Percentiles rank a stretch among this genome's conserved stretches.
Conservation (phyloP, 2,329 filamentous ascomycete genomes). For the Scedosporium dehoogii region DNA sequence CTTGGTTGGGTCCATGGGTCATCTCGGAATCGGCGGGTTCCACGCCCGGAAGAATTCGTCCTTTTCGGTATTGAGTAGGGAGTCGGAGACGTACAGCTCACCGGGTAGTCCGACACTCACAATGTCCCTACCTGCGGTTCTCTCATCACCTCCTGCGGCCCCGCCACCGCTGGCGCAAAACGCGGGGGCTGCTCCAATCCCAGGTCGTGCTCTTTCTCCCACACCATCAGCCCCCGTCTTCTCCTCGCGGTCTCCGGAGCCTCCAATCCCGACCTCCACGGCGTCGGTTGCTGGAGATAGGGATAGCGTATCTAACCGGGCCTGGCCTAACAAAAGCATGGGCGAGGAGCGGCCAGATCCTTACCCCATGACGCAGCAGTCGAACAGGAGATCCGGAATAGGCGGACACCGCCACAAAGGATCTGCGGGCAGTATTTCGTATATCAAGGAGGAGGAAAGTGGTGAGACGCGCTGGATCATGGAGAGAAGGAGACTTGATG, state of each 20-base stretch:
- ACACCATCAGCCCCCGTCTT: neutral
- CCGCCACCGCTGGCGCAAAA: neutral
- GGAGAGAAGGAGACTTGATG: slow-evolving; percentile 55
- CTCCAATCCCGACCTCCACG: neutral
- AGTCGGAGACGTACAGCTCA: slow-evolving; percentile 34
- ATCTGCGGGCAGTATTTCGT: slow-evolving; percentile 61
- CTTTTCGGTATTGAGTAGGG: slow-evolving; percentile 37
- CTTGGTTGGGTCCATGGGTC: slow-evolving; percentile 12
- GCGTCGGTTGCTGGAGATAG: neutral
- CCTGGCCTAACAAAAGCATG: slow-evolving; percentile 14
- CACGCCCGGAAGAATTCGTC: slow-evolving; percentile 39
- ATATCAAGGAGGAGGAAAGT: slow-evolving; percentile 52
- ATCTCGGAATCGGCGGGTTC: slow-evolving; percentile 8
- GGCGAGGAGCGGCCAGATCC: slow-evolving; percentile 10
- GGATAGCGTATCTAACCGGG: slow-evolving; percentile 23
- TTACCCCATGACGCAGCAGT: neutral
- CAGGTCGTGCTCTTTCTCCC: neutral
- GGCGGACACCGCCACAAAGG: slow-evolving; percentile 40
- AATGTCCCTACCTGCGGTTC: slow-evolving; percentile 24
- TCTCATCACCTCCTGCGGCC: slow-evolving; percentile 13
- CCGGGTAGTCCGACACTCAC: slow-evolving; percentile 42
- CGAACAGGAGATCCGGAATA: slow-evolving; percentile 4
- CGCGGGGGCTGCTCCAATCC: neutral
- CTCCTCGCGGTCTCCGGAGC: neutral
- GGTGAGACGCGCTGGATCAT: slow-evolving; percentile 57